phyloP scores from a whole-genome alignment of 2,329 filamentous ascomycete species.

The Zymoseptoria brevis region DNA sequence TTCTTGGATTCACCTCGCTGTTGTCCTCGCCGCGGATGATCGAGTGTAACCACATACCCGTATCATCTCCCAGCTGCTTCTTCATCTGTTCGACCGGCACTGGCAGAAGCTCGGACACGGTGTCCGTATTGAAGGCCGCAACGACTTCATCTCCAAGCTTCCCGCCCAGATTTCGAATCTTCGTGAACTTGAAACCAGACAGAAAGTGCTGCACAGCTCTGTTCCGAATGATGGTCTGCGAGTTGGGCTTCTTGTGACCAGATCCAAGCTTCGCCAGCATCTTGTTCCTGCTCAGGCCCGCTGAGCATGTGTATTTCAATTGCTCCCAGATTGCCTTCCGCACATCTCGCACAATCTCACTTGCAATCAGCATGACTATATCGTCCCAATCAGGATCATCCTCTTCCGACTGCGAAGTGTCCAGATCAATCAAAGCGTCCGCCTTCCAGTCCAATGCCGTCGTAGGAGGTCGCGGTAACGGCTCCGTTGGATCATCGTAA shows the following conservation, averaged over 20 bases:
- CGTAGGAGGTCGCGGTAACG: conserved; percentile 62
- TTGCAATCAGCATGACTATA: conserved; percentile 74
- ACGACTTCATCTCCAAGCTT: conserved; percentile 85
- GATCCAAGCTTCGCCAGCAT: conserved; percentile 92
- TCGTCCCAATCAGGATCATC: conserved; percentile 95
- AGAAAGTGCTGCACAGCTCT: conserved; percentile 74
- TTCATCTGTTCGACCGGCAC: conserved; percentile 70
- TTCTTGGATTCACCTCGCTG: conserved; percentile 82
- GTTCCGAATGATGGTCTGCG: conserved; percentile 87
- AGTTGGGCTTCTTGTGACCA: conserved; percentile 84
- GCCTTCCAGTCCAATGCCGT: conserved; percentile 74
- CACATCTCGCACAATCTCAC: conserved; percentile 76
- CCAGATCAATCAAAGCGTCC: conserved; percentile 73
- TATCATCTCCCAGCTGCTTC: conserved; percentile 71
- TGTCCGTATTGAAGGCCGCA: conserved; percentile 71
- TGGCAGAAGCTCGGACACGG: conserved; percentile 64
- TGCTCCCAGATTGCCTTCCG: conserved; percentile 59
- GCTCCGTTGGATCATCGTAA: conserved; percentile 61
- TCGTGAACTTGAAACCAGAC: conserved; percentile 80
- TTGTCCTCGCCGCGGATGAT: conserved; percentile 77
- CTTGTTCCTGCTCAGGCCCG: conserved; percentile 82
- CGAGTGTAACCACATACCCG: conserved; percentile 75
- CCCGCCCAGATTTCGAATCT: conserved; percentile 89
- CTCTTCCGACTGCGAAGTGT: conserved; percentile 62
- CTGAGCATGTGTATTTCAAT: conserved; percentile 85